Conservation (phyloP, 225 moss, liverwort and hornwort species). For the Pseudisothecium myosuroides region DNA sequence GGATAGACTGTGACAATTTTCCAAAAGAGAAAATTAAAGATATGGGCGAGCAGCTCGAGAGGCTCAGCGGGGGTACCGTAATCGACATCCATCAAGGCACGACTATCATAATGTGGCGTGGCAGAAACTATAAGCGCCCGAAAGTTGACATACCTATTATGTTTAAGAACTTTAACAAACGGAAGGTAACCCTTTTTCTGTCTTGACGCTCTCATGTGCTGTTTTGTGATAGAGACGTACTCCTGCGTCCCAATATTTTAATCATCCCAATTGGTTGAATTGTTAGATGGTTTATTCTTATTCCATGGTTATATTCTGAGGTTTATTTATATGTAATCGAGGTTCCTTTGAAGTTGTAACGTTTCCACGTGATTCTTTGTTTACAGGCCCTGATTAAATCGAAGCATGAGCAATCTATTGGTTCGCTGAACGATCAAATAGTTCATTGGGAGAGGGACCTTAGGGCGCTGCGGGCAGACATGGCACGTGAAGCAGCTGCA, state of each 20-base stretch:
- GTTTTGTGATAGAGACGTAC: background rate
- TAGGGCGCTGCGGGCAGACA: conserved; percentile 24
- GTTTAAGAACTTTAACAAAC: conserved; percentile 87
- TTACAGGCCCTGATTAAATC: conserved; percentile 49
- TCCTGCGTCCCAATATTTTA: background rate
- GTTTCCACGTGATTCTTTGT: background rate
- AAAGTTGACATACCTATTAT: conserved; percentile 73
- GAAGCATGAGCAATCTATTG: conserved; percentile 42
- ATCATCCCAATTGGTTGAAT: background rate
- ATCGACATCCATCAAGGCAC: conserved; percentile 88
- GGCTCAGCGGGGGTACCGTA: conserved; percentile 74
- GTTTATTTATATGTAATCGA: background rate
- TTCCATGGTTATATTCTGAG: background rate
- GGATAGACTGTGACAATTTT: conserved; percentile 81
- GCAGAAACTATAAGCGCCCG: conserved; percentile 86
- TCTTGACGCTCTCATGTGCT: background rate
- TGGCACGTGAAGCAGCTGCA: conserved; percentile 39
- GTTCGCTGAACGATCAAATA: conserved; percentile 40
- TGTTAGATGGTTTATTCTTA: background rate
- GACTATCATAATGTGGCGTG: conserved; percentile 91
- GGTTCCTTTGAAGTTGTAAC: background rate
- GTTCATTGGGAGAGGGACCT: conserved; percentile 51
- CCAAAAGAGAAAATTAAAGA: conserved; percentile 66
- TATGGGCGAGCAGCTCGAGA: conserved; percentile 82
- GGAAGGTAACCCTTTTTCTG: conserved; percentile 48